phyloP scores from a whole-genome alignment of 148 eudicot genomes.

The Amaranthus hypochondriacus region DNA sequence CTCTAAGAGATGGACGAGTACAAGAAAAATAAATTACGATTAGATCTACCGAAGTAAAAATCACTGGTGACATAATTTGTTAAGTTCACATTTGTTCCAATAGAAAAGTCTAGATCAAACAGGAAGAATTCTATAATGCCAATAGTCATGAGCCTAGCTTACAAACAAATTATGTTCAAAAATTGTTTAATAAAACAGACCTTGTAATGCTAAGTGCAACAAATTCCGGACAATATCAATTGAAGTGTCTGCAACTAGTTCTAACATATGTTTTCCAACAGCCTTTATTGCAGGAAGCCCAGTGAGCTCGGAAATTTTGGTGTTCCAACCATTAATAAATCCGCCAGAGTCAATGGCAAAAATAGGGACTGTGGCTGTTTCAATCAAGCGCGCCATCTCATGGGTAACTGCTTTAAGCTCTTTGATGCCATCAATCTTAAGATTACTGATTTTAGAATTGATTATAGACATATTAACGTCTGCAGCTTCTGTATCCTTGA shows the following conservation, averaged over 20 bases:
- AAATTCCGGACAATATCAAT: constrained; percentile 55
- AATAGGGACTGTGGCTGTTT: constrained; percentile 88
- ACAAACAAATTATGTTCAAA: neutral
- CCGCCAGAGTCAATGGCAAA: constrained; percentile 84
- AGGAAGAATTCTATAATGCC: too few relatives aligned
- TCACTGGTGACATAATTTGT: too few relatives aligned
- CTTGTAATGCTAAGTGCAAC: constrained; percentile 65
- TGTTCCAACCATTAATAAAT: constrained; percentile 82
- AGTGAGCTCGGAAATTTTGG: constrained; percentile 75
- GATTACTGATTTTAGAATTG: constrained; percentile 55
- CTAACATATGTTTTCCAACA: constrained; percentile 59
- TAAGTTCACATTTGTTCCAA: too few relatives aligned
- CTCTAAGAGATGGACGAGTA: too few relatives aligned
- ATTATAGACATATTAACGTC: constrained; percentile 39
- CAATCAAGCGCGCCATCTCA: constrained; percentile 94
- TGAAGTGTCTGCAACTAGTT: constrained; percentile 72
- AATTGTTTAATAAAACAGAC: constrained; percentile 30
- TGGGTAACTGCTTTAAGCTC: constrained; percentile 78
- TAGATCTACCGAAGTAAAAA: too few relatives aligned
- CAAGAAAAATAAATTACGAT: too few relatives aligned
- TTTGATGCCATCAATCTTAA: constrained; percentile 61
- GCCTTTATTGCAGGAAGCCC: constrained; percentile 64
- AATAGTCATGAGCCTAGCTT: too few relatives aligned
- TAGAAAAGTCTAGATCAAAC: too few relatives aligned
- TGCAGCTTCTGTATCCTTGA: constrained; percentile 44